phyloP scores from a whole-genome alignment of 768 basidiomycete genomes.

The Crassisporium funariophilum region DNA sequence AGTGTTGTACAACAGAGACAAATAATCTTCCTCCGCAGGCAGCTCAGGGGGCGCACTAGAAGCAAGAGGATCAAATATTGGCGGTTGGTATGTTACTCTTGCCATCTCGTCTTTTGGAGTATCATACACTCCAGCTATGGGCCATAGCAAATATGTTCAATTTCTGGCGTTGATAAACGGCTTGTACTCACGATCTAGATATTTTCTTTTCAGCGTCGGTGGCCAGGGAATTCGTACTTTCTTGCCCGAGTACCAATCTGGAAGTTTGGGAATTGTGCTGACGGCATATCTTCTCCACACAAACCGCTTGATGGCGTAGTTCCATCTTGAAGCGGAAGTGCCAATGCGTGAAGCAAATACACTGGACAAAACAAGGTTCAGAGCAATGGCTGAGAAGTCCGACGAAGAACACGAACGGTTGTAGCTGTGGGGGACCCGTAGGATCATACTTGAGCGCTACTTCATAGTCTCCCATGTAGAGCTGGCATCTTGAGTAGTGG shows the following conservation, averaged over 20 bases:
- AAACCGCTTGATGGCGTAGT: slow-evolving; percentile 53
- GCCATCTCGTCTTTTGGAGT: slow-evolving; percentile 61
- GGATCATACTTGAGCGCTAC: slow-evolving; percentile 48
- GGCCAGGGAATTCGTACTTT: slow-evolving; percentile 74
- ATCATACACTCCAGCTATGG: slow-evolving; percentile 61
- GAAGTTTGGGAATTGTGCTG: slow-evolving; percentile 60
- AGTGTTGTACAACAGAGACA: slow-evolving; percentile 60
- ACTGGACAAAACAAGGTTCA: slow-evolving; percentile 36
- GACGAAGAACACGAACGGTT: slow-evolving; percentile 45
- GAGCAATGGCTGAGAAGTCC: slow-evolving; percentile 3
- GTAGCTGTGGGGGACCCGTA: slow-evolving; percentile 33
- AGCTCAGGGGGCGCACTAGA: slow-evolving; percentile 39
- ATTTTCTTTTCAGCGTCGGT: slow-evolving; percentile 39
- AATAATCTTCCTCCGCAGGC: slow-evolving; percentile 56
- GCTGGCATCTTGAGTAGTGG: slow-evolving; percentile 81
- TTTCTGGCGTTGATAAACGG: neutral
- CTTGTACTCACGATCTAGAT: slow-evolving; percentile 45
- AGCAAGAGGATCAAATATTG: slow-evolving; percentile 45
- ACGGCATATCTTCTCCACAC: slow-evolving; percentile 76
- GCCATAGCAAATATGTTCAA: slow-evolving; percentile 3
- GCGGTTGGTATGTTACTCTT: slow-evolving; percentile 72
- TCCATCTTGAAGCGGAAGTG: slow-evolving; percentile 62
- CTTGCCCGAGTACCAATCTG: slow-evolving; percentile 37
- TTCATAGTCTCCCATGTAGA: slow-evolving; percentile 70
- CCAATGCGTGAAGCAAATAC: slow-evolving; percentile 78